Evolutionary conservation across 306 rosid genomes (phyloP).

Genomic region (Gillenia trifoliata): DNA sequence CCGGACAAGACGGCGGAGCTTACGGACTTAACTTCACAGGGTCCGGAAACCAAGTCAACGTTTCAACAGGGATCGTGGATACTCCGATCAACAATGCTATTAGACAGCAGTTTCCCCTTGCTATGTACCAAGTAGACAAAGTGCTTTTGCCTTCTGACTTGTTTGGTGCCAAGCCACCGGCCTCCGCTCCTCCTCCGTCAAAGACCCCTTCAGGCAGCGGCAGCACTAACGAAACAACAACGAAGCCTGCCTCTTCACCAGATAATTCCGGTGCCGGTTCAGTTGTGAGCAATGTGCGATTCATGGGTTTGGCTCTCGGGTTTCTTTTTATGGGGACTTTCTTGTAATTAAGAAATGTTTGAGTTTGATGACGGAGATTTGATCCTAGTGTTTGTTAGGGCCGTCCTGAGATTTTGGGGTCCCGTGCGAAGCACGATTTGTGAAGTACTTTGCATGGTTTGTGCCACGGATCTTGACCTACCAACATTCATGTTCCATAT

Average conservation of each 20-base stretch:
- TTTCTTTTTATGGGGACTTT: neutral
- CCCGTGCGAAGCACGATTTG: too few species aligned
- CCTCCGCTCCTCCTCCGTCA: slow-evolving; percentile 38
- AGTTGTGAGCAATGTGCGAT: neutral
- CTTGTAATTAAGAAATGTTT: neutral
- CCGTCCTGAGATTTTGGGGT: too few species aligned
- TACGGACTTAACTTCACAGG: slow-evolving; percentile 79
- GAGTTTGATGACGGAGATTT: neutral
- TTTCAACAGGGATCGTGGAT: slow-evolving; percentile 44
- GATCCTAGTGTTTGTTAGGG: too few species aligned
- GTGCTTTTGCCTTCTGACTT: slow-evolving; percentile 63
- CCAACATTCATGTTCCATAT: neutral
- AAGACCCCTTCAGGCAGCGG: slow-evolving; percentile 29
- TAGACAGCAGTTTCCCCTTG: slow-evolving; percentile 52
- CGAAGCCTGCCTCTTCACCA: neutral
- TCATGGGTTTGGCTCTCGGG: neutral
- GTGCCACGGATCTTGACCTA: neutral
- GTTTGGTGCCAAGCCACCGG: slow-evolving; percentile 29
- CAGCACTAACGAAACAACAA: neutral
- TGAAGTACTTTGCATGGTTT: neutral
- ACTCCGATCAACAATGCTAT: slow-evolving; percentile 50
- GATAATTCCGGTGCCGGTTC: neutral
- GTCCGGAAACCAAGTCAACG: slow-evolving; percentile 68
- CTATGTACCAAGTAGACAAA: slow-evolving; percentile 52
- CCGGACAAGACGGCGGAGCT: slow-evolving; percentile 17